phyloP scores from a whole-genome alignment of 2,329 filamentous ascomycete genomes.

The Nannizziopsis barbatae region DNA sequence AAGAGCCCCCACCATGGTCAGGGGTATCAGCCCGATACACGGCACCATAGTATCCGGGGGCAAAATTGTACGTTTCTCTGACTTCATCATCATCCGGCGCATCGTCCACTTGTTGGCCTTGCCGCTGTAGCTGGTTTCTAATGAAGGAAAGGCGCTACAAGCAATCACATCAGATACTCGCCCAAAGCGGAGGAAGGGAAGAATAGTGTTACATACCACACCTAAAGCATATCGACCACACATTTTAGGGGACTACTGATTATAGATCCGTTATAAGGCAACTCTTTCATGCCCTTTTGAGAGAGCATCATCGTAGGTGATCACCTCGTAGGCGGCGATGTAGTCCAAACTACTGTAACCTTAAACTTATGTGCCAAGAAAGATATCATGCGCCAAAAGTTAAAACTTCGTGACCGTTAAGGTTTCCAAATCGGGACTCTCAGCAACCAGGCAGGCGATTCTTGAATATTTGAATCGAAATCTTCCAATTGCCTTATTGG shows the following conservation, averaged over 20 bases:
- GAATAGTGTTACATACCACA: slow-evolving; percentile 39
- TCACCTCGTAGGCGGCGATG: too few relatives aligned
- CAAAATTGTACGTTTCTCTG: slow-evolving; percentile 81
- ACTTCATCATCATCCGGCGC: slow-evolving; percentile 59
- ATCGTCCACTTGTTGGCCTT: slow-evolving; percentile 62
- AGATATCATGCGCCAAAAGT: too few relatives aligned
- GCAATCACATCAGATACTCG: slow-evolving; percentile 1
- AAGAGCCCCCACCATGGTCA: slow-evolving; percentile 43
- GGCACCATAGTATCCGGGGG: slow-evolving; percentile 72
- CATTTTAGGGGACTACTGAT: slow-evolving; percentile 37
- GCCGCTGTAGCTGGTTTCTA: slow-evolving; percentile 58
- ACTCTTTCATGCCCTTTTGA: not conserved
- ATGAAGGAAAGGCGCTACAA: slow-evolving; percentile 63
- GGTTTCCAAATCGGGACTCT: not conserved
- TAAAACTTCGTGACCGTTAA: not conserved
- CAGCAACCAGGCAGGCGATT: too few relatives aligned
- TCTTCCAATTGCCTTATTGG: not conserved
- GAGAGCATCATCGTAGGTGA: too few relatives aligned
- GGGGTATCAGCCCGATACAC: slow-evolving; percentile 70
- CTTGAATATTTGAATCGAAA: not conserved
- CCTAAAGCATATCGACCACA: slow-evolving; percentile 57
- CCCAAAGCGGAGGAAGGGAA: slow-evolving; percentile 13
- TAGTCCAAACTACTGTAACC: too few relatives aligned
- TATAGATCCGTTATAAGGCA: not conserved
- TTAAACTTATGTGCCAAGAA: slow-evolving; percentile 2